These are phyloP conservation scores for Vararia minispora DNA, from an alignment of 768 basidiomycete genomes.

Conservation along the genomic window DNA sequence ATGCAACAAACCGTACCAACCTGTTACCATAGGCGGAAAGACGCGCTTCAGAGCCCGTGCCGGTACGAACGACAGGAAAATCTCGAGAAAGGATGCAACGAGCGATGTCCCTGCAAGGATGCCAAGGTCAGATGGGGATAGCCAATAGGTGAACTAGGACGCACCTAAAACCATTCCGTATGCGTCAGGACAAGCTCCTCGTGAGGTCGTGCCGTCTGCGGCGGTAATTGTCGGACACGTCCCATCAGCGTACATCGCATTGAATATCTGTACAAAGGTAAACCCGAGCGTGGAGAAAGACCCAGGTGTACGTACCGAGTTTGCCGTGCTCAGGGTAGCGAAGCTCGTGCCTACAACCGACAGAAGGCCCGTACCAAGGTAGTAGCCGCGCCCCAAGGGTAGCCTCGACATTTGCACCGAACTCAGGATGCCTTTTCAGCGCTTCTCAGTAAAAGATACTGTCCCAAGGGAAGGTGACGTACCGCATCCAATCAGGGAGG, in stretches of 20 bases:
- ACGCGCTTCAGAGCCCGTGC: conserved; percentile 47
- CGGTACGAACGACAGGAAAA: conserved; percentile 68
- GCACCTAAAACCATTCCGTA: conserved; percentile 68
- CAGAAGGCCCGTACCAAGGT: conserved; percentile 70
- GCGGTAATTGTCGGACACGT: conserved; percentile 54
- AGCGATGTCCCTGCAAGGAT: conserved; percentile 56
- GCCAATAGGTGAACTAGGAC: conserved; percentile 6
- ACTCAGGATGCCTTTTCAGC: conserved; percentile 52
- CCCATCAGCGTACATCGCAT: conserved; percentile 67
- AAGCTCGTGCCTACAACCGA: conserved; percentile 79
- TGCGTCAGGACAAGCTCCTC: conserved; percentile 63
- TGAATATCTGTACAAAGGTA: conserved; percentile 42
- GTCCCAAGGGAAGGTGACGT: conserved; percentile 15
- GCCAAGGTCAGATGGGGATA: background rate
- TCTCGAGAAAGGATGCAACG: conserved; percentile 71
- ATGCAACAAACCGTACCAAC: conserved; percentile 16
- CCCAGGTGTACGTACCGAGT: conserved; percentile 33
- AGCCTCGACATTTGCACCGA: conserved; percentile 71
- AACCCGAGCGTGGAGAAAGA: background rate
- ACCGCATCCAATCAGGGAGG: conserved; percentile 74
- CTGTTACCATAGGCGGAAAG: conserved; percentile 77
- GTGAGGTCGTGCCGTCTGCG: conserved; percentile 47
- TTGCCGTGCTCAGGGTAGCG: conserved; percentile 64
- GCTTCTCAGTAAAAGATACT: background rate
- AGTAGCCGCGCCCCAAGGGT: conserved; percentile 48